A percentile compares a stretch with the other conserved stretches of the same genome.
Evolutionary conservation across 2,329 filamentous ascomycete species (phyloP).

Genomic region (Colletotrichum incanum): DNA sequence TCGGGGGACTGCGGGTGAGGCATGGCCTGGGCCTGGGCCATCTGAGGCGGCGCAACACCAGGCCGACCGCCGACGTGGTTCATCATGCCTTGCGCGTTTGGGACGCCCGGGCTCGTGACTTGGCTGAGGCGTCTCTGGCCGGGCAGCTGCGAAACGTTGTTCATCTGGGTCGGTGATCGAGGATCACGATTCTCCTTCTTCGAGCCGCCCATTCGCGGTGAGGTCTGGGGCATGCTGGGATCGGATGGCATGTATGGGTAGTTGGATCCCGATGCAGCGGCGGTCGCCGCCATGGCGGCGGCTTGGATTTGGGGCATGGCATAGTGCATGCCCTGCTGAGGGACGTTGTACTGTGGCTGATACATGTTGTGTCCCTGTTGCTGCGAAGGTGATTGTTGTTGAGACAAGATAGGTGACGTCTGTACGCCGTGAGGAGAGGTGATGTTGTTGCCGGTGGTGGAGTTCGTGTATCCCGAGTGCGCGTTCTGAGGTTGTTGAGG

Average conservation of each 20-base stretch:
- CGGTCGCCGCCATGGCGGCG: slow-evolving; percentile 92
- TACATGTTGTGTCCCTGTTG: slow-evolving; percentile 84
- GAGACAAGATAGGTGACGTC: slow-evolving; percentile 85
- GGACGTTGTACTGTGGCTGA: slow-evolving; percentile 82
- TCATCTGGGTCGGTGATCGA: slow-evolving; percentile 83
- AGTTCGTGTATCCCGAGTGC: slow-evolving; percentile 76
- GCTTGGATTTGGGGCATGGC: slow-evolving; percentile 87
- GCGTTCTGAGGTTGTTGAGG: slow-evolving; percentile 78
- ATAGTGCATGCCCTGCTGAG: slow-evolving; percentile 85
- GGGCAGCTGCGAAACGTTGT: slow-evolving; percentile 72
- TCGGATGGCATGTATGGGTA: slow-evolving; percentile 83
- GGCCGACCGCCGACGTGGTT: slow-evolving; percentile 72
- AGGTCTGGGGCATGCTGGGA: slow-evolving; percentile 77
- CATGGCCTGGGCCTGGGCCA: slow-evolving; percentile 75
- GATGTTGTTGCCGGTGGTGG: slow-evolving; percentile 71
- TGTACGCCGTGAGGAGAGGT: slow-evolving; percentile 81
- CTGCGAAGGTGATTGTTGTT: slow-evolving; percentile 75
- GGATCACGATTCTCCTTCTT: slow-evolving; percentile 81
- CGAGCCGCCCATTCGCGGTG: slow-evolving; percentile 82
- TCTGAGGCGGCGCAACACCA: slow-evolving; percentile 70
- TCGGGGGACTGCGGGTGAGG: slow-evolving; percentile 84
- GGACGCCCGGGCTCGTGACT: slow-evolving; percentile 81
- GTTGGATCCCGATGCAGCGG: slow-evolving; percentile 87
- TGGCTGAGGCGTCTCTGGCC: slow-evolving; percentile 80
- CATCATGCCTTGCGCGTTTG: slow-evolving; percentile 83